phyloP scores from a whole-genome alignment of 2,329 filamentous ascomycete species.

The Sarocladiaceae sp. region DNA sequence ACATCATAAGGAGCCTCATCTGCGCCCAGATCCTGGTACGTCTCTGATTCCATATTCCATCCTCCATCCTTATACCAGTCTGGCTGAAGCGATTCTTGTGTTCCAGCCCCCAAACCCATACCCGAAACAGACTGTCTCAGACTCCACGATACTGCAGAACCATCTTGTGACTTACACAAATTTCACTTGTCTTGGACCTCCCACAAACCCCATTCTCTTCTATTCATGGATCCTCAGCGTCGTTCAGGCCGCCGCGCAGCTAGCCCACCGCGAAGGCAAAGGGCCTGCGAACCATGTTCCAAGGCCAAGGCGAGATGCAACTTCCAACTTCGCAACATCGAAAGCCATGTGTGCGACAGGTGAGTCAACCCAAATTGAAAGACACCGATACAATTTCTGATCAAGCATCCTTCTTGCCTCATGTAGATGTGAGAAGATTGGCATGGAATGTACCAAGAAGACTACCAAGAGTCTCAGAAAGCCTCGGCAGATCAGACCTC shows the following conservation, averaged over 20 bases:
- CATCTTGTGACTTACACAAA: no score
- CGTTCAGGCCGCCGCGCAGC: conserved; percentile 11
- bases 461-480: conserved; percentile 23
- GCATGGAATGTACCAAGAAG: conserved; percentile 22
- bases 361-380: no score
- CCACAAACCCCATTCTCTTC: conserved; percentile 18
- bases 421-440: conserved; percentile 20
- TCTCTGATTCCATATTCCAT: no score
- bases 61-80: no score
- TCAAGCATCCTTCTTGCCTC: neutral
- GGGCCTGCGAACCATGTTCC: conserved; percentile 24
- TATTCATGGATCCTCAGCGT: conserved; percentile 21
- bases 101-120: no score
- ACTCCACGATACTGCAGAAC: no score
- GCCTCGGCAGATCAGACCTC: conserved; percentile 20
- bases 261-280: conserved; percentile 23
- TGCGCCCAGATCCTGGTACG: no score
- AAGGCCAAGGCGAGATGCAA: conserved; percentile 22
- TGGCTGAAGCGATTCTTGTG: no score
- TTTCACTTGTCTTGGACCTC: no score
- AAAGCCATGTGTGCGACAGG: conserved; percentile 22
- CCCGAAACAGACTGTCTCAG: no score
- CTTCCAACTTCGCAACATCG: conserved; percentile 19
- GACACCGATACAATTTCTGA: neutral
- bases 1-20: no score